Conservation (phyloP, 768 basidiomycete species). For the Dioszegia aurantiaca region DNA sequence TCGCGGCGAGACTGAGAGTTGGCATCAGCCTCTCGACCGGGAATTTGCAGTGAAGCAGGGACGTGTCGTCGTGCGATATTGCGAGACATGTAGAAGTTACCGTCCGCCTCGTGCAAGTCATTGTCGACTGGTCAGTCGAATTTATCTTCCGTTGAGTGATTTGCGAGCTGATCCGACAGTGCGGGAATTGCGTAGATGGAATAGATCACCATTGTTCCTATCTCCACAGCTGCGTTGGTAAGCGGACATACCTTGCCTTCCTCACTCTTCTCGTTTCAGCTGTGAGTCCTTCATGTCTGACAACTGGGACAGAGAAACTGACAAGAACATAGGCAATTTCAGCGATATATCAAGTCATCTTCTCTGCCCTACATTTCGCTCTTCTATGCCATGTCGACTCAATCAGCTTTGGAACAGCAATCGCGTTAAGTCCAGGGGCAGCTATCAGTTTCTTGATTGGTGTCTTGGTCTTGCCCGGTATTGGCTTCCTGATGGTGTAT, state of each 20-base stretch:
- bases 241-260: constrained; percentile 93
- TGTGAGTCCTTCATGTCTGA: constrained; percentile 57
- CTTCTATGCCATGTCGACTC: constrained; percentile 61
- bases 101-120: constrained; percentile 92
- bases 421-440: constrained; percentile 65
- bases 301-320: neutral
- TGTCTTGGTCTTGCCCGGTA: constrained; percentile 74
- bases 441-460: constrained; percentile 75
- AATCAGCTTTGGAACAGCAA: constrained; percentile 58
- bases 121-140: constrained; percentile 74
- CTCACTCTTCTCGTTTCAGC: constrained; percentile 74
- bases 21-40: constrained; percentile 62
- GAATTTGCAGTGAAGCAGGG: constrained; percentile 76
- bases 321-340: constrained; percentile 61
- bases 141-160: neutral
- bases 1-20: constrained; percentile 53
- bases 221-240: constrained; percentile 90
- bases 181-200: constrained; percentile 94
- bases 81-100: constrained; percentile 86
- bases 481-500: constrained; percentile 72
- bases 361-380: constrained; percentile 76
- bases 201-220: constrained; percentile 60
- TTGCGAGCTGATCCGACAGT: constrained; percentile 57
- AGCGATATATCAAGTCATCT: constrained; percentile 71
- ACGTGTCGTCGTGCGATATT: constrained; percentile 89